phyloP scores from a whole-genome alignment of 2,329 filamentous ascomycete species.

The Ophiocordyceps camponoti-leonardi region DNA sequence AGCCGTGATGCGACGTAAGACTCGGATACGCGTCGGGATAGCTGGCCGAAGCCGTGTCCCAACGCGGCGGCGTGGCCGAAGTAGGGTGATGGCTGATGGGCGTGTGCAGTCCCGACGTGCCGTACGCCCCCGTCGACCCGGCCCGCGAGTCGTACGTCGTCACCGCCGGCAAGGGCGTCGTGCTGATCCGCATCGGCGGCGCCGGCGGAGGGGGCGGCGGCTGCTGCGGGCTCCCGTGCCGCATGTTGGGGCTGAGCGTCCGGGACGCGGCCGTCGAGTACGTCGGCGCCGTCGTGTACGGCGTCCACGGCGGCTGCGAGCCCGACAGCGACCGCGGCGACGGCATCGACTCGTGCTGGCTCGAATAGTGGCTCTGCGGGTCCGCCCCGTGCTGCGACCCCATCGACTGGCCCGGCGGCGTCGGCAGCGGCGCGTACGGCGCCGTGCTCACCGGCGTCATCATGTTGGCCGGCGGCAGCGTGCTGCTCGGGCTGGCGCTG shows the following conservation, averaged over 20 bases:
- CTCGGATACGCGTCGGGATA: slow-evolving; percentile 22
- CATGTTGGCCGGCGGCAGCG: slow-evolving; percentile 20
- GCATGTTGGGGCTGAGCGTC: slow-evolving; percentile 22
- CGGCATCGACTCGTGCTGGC: slow-evolving; percentile 30
- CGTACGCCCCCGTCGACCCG: slow-evolving; percentile 17
- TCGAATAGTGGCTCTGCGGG: slow-evolving; percentile 16
- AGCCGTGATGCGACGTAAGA: slow-evolving; percentile 17
- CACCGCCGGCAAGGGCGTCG: slow-evolving; percentile 19
- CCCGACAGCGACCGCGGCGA: slow-evolving; percentile 35
- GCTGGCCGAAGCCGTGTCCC: slow-evolving; percentile 21
- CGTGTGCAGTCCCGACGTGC: slow-evolving; percentile 20
- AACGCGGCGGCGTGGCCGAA: slow-evolving; percentile 20
- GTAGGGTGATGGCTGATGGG: slow-evolving; percentile 20
- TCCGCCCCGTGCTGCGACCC: slow-evolving; percentile 12
- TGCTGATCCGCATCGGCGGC: slow-evolving; percentile 18
- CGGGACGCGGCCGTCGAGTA: slow-evolving; percentile 19
- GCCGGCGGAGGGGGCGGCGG: slow-evolving; percentile 11
- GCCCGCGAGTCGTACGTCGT: slow-evolving; percentile 21
- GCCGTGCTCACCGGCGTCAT: slow-evolving; percentile 19
- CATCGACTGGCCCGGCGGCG: slow-evolving; percentile 23
- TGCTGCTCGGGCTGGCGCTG: slow-evolving; percentile 29
- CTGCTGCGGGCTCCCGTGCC: slow-evolving; percentile 17
- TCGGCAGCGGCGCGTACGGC: slow-evolving; percentile 27
- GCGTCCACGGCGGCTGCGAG: slow-evolving; percentile 28
- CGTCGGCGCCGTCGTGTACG: slow-evolving; percentile 20